Percentiles rank a stretch among this genome's conserved stretches.
phyloP scores from a whole-genome alignment of 1,139 yeast species.

The Yamadazyma songkhlaensis region DNA sequence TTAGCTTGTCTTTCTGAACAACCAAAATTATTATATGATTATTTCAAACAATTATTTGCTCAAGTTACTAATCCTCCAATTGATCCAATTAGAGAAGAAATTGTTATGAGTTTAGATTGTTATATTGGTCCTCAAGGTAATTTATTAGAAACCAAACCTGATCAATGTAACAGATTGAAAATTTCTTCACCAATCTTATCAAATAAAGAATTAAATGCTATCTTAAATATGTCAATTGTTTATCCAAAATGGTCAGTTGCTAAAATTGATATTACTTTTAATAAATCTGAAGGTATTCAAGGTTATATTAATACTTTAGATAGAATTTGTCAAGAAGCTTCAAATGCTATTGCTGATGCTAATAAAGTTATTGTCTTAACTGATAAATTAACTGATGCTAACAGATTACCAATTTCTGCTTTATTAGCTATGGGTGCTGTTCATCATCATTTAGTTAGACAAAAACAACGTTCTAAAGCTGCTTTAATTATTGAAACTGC shows the following conservation, averaged over 20 bases:
- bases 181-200: slow-evolving; percentile 81
- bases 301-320: slow-evolving; percentile 88
- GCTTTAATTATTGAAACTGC: slow-evolving; percentile 91
- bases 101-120: slow-evolving; percentile 96
- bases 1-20: slow-evolving; percentile 93
- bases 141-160: slow-evolving; percentile 85
- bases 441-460: slow-evolving; percentile 93
- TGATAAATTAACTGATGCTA: slow-evolving; percentile 60
- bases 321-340: slow-evolving; percentile 83
- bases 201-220: slow-evolving; percentile 69
- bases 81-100: slow-evolving; percentile 94
- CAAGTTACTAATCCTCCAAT: slow-evolving; percentile 99
- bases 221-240: slow-evolving; percentile 66
- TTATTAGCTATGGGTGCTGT: slow-evolving; percentile 95
- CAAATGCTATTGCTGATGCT: slow-evolving; percentile 75
- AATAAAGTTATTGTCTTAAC: slow-evolving; percentile 73
- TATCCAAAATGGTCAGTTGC: slow-evolving; percentile 87
- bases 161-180: slow-evolving; percentile 85
- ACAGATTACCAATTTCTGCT: slow-evolving; percentile 81
- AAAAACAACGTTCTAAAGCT: slow-evolving; percentile 93
- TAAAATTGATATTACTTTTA: slow-evolving; percentile 86
- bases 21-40: slow-evolving; percentile 87
- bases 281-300: slow-evolving; percentile 72
- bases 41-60: slow-evolving; percentile 94
- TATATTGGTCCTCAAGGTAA: slow-evolving; percentile 98